Percentiles rank a stretch among this genome's conserved stretches.
Evolutionary conservation across 2,329 filamentous ascomycete species (phyloP).

Genomic region (Exutisphaerella laricina): DNA sequence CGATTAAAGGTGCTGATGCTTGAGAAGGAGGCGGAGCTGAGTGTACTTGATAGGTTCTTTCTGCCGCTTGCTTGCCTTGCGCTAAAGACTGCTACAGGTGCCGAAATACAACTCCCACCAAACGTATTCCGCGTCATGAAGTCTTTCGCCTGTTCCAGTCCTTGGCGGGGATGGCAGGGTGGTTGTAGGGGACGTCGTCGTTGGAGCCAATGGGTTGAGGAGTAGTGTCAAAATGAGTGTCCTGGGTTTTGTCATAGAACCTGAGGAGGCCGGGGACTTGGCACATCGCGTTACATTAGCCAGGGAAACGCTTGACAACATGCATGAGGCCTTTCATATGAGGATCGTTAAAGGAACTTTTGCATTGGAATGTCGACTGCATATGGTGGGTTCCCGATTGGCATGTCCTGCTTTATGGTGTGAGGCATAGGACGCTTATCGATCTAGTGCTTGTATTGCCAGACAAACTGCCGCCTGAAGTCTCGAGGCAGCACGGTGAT

Average conservation of each 20-base stretch:
- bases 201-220: constrained; percentile 60
- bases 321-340: constrained; percentile 27
- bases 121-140: constrained; percentile 4
- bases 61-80: too few relatives aligned
- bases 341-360: too few relatives aligned
- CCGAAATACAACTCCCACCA: constrained; percentile 5
- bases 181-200: constrained; percentile 49
- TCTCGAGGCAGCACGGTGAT: constrained; percentile 47
- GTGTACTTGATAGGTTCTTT: too few relatives aligned
- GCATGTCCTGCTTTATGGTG: constrained; percentile 57
- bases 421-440: constrained; percentile 53
- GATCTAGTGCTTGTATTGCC: constrained; percentile 61
- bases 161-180: too few relatives aligned
- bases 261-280: constrained; percentile 55
- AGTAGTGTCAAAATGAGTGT: constrained; percentile 45
- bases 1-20: background rate
- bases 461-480: constrained; percentile 52
- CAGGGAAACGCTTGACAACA: constrained; percentile 42
- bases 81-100: too few relatives aligned
- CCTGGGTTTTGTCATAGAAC: constrained; percentile 35
- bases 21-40: constrained; percentile 1
- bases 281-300: constrained; percentile 57
- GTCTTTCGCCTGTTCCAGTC: too few relatives aligned
- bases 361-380: too few relatives aligned
- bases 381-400: constrained; percentile 57